These are phyloP conservation scores for Eremothecium cymbalariae DNA, from an alignment of 1,139 yeast species.

Conservation along the genomic window DNA sequence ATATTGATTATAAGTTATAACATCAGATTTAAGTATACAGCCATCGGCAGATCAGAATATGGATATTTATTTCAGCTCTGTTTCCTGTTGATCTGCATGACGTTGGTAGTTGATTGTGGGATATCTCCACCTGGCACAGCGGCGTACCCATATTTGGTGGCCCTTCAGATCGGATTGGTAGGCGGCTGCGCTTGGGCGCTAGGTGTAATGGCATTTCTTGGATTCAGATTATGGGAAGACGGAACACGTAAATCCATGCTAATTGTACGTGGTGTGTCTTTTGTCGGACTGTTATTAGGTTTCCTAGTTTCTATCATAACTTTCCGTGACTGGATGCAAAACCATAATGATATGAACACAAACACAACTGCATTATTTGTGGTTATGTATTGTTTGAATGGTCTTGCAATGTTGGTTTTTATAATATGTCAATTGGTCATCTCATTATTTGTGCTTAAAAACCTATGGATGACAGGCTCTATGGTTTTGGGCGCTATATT, in stretches of 20 bases:
- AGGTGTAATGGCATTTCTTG: conserved; percentile 65
- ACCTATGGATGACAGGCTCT: conserved; percentile 86
- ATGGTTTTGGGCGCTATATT: conserved; percentile 59
- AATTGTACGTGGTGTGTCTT: conserved; percentile 43
- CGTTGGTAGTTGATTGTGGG: conserved; percentile 82
- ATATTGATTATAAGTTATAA: conserved; percentile 67
- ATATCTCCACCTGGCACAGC: conserved; percentile 78
- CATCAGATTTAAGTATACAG: conserved; percentile 78
- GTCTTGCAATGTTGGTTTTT: conserved; percentile 53
- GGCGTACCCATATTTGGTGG: conserved; percentile 73
- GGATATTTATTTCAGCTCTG: conserved; percentile 59
- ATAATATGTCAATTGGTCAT: conserved; percentile 63
- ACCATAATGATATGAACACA: conserved; percentile 22
- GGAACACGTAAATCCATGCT: conserved; percentile 65
- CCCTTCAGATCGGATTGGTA: conserved; percentile 67
- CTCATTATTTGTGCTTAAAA: conserved; percentile 58
- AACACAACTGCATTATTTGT: conserved; percentile 60
- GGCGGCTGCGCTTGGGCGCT: conserved; percentile 65
- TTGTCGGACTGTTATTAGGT: conserved; percentile 50
- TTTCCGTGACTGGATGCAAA: conserved; percentile 56
- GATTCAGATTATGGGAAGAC: conserved; percentile 91
- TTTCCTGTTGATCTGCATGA: conserved; percentile 49
- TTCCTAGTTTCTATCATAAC: conserved; percentile 65
- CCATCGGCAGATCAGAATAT: conserved; percentile 88
- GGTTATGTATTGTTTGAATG: conserved; percentile 63